Evolutionary conservation across 2,329 filamentous ascomycete species (phyloP).

Genomic region (Colletotrichum sublineola): DNA sequence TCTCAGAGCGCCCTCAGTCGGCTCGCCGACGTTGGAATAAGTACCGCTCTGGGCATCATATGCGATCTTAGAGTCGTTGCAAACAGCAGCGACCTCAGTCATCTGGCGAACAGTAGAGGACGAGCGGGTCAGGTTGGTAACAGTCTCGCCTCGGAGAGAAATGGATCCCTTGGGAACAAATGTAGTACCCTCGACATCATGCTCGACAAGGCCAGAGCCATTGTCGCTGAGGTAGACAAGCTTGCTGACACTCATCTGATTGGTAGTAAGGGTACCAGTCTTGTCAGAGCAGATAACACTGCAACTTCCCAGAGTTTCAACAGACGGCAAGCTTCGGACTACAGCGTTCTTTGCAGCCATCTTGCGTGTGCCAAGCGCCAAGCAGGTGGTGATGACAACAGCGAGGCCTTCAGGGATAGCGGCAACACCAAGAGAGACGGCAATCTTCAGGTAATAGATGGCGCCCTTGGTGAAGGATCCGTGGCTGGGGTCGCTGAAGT

Average conservation of each 20-base stretch:
- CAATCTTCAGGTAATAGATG: conserved; percentile 99
- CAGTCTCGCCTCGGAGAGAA: conserved; percentile 73
- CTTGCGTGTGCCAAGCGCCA: conserved; percentile 95
- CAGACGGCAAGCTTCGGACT: conserved; percentile 93
- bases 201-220: conserved; percentile 82
- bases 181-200: conserved; percentile 92
- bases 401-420: conserved; percentile 98
- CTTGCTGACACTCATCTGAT: conserved; percentile 99
- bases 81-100: conserved; percentile 78
- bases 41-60: conserved; percentile 82
- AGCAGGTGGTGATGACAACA: conserved; percentile 98
- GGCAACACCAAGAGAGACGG: conserved; percentile 96
- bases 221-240: conserved; percentile 84
- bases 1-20: conserved; percentile 93
- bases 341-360: conserved; percentile 99
- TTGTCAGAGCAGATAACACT: conserved; percentile 99
- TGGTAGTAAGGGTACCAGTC: conserved; percentile 97
- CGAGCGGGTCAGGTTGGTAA: conserved; percentile 76
- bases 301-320: conserved; percentile 98
- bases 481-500: conserved; percentile 95
- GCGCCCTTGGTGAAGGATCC: conserved; percentile 96
- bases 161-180: conserved; percentile 88
- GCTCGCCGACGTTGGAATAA: conserved; percentile 90
- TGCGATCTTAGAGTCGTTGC: conserved; percentile 88
- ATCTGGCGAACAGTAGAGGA: conserved; percentile 87